Evolutionary conservation across 164 flowering plant species (phyloP).

Genomic region (Malania oleifera): DNA sequence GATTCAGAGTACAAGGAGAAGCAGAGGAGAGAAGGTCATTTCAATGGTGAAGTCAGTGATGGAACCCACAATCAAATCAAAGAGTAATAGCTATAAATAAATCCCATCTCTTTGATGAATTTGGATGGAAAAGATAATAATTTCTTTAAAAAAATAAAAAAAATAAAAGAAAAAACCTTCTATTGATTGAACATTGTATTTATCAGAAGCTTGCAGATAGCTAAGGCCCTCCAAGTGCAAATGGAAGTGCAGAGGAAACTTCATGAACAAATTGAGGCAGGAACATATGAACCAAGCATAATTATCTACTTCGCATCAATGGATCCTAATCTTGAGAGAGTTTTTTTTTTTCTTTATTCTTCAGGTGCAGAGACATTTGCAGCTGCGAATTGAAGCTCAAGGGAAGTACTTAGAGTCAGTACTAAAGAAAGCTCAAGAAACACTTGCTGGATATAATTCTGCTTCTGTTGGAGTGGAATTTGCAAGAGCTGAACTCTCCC

Average conservation of each 20-base stretch:
- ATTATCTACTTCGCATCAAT: not conserved
- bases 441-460: conserved; percentile 51
- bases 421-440: conserved; percentile 77
- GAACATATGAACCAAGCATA: conserved; percentile 3
- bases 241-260: conserved; percentile 88
- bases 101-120: conserved; percentile 2
- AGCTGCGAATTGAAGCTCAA: conserved; percentile 93
- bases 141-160: not conserved
- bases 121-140: conserved; percentile 1
- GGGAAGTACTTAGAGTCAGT: conserved; percentile 85
- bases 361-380: conserved; percentile 93
- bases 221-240: conserved; percentile 76
- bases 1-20: conserved; percentile 36
- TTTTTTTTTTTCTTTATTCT: conserved; percentile 4
- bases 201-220: conserved; percentile 55
- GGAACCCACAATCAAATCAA: conserved; percentile 30
- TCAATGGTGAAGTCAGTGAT: conserved; percentile 23
- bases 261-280: conserved; percentile 87
- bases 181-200: conserved; percentile 22
- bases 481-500: conserved; percentile 58
- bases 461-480: conserved; percentile 47
- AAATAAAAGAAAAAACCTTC: not conserved
- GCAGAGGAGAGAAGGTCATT: conserved; percentile 25
- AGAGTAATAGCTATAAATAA: conserved; percentile 40
- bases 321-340: not conserved